Conservation (phyloP, 768 basidiomycete species). For the Tylopilus sp. region DNA sequence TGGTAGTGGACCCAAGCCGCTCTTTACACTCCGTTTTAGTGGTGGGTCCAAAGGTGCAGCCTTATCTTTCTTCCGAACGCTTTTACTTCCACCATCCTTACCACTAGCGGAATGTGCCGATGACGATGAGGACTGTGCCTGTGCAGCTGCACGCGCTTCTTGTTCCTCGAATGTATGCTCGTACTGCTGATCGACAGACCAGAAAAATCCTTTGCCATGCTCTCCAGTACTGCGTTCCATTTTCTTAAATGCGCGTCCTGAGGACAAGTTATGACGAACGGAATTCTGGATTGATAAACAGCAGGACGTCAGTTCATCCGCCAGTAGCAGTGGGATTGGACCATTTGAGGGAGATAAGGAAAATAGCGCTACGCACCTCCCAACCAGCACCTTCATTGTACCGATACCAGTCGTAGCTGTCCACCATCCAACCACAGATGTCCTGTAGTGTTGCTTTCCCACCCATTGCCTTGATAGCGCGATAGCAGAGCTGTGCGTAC, state of each 20-base stretch:
- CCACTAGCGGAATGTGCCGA: slow-evolving; percentile 25
- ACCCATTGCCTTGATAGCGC: slow-evolving; percentile 76
- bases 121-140: slow-evolving; percentile 22
- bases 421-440: slow-evolving; percentile 89
- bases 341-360: neutral
- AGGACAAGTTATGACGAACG: slow-evolving; percentile 92
- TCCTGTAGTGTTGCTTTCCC: slow-evolving; percentile 90
- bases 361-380: slow-evolving; percentile 61
- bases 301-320: slow-evolving; percentile 9
- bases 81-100: slow-evolving; percentile 34
- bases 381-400: slow-evolving; percentile 80
- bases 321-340: slow-evolving; percentile 2
- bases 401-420: slow-evolving; percentile 86
- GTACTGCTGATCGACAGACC: slow-evolving; percentile 80
- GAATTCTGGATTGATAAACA: slow-evolving; percentile 61
- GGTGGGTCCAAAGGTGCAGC: slow-evolving; percentile 52
- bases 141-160: slow-evolving; percentile 46
- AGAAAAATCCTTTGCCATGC: slow-evolving; percentile 89
- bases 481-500: slow-evolving; percentile 89
- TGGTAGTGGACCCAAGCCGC: slow-evolving; percentile 55
- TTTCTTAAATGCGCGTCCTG: slow-evolving; percentile 88
- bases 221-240: slow-evolving; percentile 81
- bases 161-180: slow-evolving; percentile 70
- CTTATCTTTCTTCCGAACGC: slow-evolving; percentile 59
- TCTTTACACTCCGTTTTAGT: slow-evolving; percentile 68